Evolutionary conservation across 495 filamentous ascomycete genomes (phyloP).

Genomic region (Aspergillus sparsus): DNA sequence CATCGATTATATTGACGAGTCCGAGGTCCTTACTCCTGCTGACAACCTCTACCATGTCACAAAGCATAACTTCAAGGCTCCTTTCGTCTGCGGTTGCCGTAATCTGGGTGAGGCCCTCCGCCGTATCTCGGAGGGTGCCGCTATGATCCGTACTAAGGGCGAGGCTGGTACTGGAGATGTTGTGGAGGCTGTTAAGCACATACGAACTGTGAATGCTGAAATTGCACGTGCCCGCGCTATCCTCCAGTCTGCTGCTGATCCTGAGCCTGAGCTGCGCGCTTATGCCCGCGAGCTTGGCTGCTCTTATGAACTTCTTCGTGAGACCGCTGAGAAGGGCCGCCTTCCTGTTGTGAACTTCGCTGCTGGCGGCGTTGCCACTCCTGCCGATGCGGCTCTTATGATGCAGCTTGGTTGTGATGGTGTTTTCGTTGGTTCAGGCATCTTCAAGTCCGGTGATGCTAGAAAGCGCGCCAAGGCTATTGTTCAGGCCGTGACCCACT

Average conservation of each 20-base stretch:
- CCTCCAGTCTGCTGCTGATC: constrained; percentile 56
- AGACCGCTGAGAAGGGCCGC: constrained; percentile 82
- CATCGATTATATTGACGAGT: constrained; percentile 97
- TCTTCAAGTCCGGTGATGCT: constrained; percentile 95
- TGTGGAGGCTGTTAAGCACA: constrained; percentile 94
- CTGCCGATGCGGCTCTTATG: constrained; percentile 96
- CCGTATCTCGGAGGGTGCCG: constrained; percentile 89
- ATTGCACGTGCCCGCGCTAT: constrained; percentile 73
- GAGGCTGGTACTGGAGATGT: constrained; percentile 98
- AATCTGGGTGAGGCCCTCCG: constrained; percentile 93
- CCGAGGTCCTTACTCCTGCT: constrained; percentile 93
- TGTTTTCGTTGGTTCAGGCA: constrained; percentile 94
- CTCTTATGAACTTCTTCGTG: constrained; percentile 74
- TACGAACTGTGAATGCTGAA: constrained; percentile 83
- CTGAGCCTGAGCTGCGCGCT: constrained; percentile 72
- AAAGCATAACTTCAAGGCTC: constrained; percentile 78
- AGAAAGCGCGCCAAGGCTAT: constrained; percentile 87
- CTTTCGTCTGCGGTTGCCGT: constrained; percentile 96
- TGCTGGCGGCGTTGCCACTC: constrained; percentile 94
- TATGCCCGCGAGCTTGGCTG: constrained; percentile 80
- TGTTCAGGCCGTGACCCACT: constrained; percentile 91
- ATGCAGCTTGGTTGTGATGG: constrained; percentile 99
- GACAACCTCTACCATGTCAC: constrained; percentile 89
- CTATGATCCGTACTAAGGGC: constrained; percentile 99
- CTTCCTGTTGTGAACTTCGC: constrained; percentile 98